Base-by-base conservation (phyloP, 1,284 basidiomycete genomes). In the Puccinia coronata region DNA sequence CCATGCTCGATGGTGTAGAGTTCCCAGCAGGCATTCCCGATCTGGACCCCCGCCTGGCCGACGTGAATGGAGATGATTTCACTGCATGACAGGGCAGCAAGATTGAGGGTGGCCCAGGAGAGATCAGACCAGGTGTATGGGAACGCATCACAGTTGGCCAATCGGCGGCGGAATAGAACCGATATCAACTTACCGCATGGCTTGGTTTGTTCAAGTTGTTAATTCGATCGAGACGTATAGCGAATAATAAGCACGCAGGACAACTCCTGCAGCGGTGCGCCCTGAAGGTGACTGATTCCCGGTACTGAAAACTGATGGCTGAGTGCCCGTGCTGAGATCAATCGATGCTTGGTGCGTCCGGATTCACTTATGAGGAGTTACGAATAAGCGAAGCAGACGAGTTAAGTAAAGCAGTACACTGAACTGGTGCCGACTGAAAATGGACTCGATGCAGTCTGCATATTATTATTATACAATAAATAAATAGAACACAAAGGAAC, bases 1-100 rank as follows among this genome's bases (percentile, higher is more conserved):
- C 96, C 96, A 88, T 99, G 97, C 89, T 99, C 97, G 85, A 96
- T 91, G 84, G 95, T 97, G 90, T 99, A 99, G 83, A 99, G 55
- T 80, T 76, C 75, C 83, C 83, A 96, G 88, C 94, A 96, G 86
- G 94, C 94, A 86, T 96, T 96, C 87, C 95, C 94, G 85, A 97
- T 96, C 89, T 96, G 94, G 85, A 96, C 92, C 92, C 94, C 94
- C 86, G 94, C 94, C 89, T 96, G 94, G 85, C 94, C 94, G 87
- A 96, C 94, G 87, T 95, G 93, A 86, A 96, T 89, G 86, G 94
- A 95, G 89, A 96, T 94, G 88, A 96, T 93, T 92, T 87, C 86
- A 71, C 77, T 79, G 31, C 23, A 59, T 39, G n/a, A n/a, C 39
- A 53, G 18, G 16, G 25, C 34, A 18, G n/a, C 16, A 59, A 31